Evolutionary conservation across 148 eudicot genomes (phyloP), one percentile per base, ranked within the genome.

Genomic region (Rhododendron henanense): DNA sequence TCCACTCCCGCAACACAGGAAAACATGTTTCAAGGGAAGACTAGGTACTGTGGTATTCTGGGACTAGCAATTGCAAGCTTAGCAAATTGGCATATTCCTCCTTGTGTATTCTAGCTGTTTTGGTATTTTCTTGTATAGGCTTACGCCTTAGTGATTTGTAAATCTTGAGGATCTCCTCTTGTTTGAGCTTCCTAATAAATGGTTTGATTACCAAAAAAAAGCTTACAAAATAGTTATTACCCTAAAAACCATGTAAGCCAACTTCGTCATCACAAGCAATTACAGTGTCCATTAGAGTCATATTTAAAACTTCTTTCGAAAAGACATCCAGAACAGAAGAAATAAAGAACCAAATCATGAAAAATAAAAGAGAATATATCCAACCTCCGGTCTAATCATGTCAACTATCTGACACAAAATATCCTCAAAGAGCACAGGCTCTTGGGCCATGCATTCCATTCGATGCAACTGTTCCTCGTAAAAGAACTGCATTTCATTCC

Each of bases 401-500:
- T 96, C 99, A 90, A 95, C 90, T 51, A 96, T 96, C 89, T 96
- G 99, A 89, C 99, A 96, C 86, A 96, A 93, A 78, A 96, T 94
- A 87, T 96, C 99, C 93, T 96, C 99, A 91, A 95, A 96, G 57
- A 94, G 96, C 81, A 95, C 99, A 78, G 99, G 97, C 88, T 96
- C 99, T 87, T 96, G 99, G 85, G 96, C 97, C 96, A 96, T 96
- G 90, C 98, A 96, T 87, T 96, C 99, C 98, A 96, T 96, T 83
- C 99, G 92, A 88, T 95, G 99, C 91, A 96, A 90, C 91, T 97
- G 99, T 90, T 97, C 99, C 89, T 95, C 99, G 16, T 97, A 97
- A 83, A 94, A 97, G 87, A 95, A 96, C 88, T 95, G 99, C 96
- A 96, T 89, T 93, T 96, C 98, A 74, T 96, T 95, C 84, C 97